phyloP scores from a whole-genome alignment of 2,329 filamentous ascomycete genomes.

The Orbilia ellipsospora region DNA sequence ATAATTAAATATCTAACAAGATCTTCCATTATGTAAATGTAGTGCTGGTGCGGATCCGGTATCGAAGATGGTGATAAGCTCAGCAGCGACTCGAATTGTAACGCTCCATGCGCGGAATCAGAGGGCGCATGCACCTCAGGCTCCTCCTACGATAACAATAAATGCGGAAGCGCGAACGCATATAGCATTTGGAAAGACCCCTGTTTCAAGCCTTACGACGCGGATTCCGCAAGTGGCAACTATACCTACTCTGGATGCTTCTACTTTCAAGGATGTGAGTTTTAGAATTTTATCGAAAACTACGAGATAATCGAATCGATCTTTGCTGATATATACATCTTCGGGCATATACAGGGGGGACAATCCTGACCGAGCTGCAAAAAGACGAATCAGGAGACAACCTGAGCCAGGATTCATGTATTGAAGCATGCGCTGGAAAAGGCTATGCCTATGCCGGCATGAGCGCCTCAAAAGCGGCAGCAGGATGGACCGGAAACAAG shows the following conservation, averaged over 20 bases:
- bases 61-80: conserved; percentile 5
- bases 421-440: conserved; percentile 10
- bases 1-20: too few species aligned
- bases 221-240: background rate
- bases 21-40: background rate
- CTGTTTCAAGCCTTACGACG: conserved; percentile 9
- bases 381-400: conserved; percentile 26
- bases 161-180: conserved; percentile 5
- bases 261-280: conserved; percentile 15
- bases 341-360: background rate
- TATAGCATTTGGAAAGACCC: conserved; percentile 32
- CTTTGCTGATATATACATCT: too few species aligned
- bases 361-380: background rate
- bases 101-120: conserved; percentile 5
- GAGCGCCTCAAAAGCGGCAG: background rate
- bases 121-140: background rate
- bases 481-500: conserved; percentile 10
- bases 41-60: conserved; percentile 30
- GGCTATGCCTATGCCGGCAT: conserved; percentile 27
- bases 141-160: background rate
- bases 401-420: conserved; percentile 18
- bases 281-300: background rate
- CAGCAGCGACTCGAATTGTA: background rate
- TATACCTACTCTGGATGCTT: conserved; percentile 26
- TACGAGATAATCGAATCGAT: background rate